Conservation (phyloP, 2,329 filamentous ascomycete genomes). For the Ophiostoma tasmaniense region DNA sequence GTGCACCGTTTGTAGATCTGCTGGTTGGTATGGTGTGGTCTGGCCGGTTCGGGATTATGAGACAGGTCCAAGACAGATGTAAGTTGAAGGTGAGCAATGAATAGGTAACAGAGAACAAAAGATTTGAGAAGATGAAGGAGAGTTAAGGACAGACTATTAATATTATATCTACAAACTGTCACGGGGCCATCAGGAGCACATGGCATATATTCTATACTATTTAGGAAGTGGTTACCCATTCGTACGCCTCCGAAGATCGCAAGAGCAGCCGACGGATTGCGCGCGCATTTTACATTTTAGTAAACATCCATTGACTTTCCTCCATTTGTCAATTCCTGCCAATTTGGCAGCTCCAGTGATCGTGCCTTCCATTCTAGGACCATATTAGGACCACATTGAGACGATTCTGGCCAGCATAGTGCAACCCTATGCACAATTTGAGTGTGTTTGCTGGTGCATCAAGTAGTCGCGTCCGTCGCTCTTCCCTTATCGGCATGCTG, state of each 20-base stretch:
- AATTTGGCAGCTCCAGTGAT: not conserved
- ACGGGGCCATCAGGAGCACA: not conserved
- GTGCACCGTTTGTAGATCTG: not conserved
- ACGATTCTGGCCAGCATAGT: not conserved
- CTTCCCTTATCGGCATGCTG: not conserved
- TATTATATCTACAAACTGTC: not conserved
- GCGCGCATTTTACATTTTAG: not conserved
- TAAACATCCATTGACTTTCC: not conserved
- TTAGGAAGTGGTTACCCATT: not conserved
- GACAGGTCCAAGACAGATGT: not conserved
- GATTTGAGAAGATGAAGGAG: not conserved
- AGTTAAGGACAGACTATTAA: not conserved
- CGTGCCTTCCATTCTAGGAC: not conserved
- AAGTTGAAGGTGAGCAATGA: not conserved
- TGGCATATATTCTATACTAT: not conserved
- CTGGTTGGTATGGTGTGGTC: not conserved
- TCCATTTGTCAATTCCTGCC: not conserved
- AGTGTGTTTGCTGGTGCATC: not conserved
- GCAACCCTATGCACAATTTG: not conserved
- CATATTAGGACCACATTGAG: not conserved
- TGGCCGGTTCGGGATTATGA: not conserved
- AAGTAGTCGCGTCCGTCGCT: not conserved
- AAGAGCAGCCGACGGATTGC: not conserved
- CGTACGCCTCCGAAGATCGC: constrained; percentile 4
- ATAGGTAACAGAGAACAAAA: not conserved